phyloP scores from a whole-genome alignment of 306 rosid genomes.

The Pyrus pyrifolia region DNA sequence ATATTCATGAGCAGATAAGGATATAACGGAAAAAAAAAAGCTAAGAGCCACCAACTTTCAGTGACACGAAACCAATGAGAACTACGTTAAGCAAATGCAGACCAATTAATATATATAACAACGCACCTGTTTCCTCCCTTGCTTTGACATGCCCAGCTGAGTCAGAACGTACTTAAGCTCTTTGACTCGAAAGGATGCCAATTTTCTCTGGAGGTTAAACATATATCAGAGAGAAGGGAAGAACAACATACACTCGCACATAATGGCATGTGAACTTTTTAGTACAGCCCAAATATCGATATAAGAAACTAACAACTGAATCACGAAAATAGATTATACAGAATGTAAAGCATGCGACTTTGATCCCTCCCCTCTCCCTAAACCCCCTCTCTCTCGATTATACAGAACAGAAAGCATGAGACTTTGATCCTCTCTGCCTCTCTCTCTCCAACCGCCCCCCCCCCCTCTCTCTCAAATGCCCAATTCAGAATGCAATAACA shows the following conservation, averaged over 20 bases:
- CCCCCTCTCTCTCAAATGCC: background rate
- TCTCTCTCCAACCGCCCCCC: too few species aligned
- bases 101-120: constrained; percentile 8
- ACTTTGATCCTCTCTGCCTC: background rate
- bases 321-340: background rate
- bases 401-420: background rate
- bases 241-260: background rate
- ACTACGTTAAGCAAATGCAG: background rate
- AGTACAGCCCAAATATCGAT: background rate
- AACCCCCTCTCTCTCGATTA: background rate
- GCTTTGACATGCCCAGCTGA: constrained; percentile 79
- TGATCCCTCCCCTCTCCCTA: background rate
- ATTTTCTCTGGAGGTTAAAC: constrained; percentile 45
- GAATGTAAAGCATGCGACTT: background rate
- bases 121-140: constrained; percentile 95
- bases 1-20: background rate
- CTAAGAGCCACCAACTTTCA: background rate
- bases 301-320: background rate
- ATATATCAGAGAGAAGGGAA: background rate
- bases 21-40: background rate
- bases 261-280: background rate
- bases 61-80: background rate
- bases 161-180: constrained; percentile 93
- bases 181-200: constrained; percentile 67
- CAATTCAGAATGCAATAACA: background rate